A percentile compares a stretch with the other conserved stretches of the same genome.
Evolutionary conservation across 2,329 filamentous ascomycete genomes (phyloP).

Genomic region (Aspergillus awamori): DNA sequence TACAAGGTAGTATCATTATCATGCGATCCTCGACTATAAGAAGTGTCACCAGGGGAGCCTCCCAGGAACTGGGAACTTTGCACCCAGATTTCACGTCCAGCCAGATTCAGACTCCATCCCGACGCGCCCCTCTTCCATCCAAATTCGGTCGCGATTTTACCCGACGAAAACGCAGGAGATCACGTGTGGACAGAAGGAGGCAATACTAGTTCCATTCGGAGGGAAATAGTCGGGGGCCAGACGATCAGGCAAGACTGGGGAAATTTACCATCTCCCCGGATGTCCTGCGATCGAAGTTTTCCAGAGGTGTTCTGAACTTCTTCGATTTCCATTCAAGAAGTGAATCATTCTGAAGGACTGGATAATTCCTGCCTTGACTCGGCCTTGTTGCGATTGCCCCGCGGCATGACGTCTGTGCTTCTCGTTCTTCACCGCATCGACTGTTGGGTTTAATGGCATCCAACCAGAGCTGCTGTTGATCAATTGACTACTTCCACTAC

Average conservation of each 20-base stretch:
- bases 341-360: background rate
- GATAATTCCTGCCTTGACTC: background rate
- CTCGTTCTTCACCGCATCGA: conserved; percentile 30
- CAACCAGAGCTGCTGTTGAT: conserved; percentile 20
- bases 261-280: background rate
- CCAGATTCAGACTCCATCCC: background rate
- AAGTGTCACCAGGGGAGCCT: background rate
- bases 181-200: conserved; percentile 20
- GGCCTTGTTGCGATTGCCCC: conserved; percentile 21
- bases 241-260: background rate
- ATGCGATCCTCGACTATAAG: too few relatives aligned
- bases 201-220: background rate
- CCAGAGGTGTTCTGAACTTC: background rate
- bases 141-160: conserved; percentile 21
- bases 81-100: background rate
- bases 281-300: background rate
- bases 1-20: background rate
- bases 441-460: conserved; percentile 22
- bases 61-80: conserved; percentile 17
- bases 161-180: conserved; percentile 26
- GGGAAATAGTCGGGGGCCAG: background rate
- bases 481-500: conserved; percentile 12
- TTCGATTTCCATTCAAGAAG: background rate
- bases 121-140: background rate
- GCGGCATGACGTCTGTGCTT: conserved; percentile 28